Base-by-base conservation (phyloP, 495 filamentous ascomycete genomes). In the Barbatosphaeria neglecta region DNA sequence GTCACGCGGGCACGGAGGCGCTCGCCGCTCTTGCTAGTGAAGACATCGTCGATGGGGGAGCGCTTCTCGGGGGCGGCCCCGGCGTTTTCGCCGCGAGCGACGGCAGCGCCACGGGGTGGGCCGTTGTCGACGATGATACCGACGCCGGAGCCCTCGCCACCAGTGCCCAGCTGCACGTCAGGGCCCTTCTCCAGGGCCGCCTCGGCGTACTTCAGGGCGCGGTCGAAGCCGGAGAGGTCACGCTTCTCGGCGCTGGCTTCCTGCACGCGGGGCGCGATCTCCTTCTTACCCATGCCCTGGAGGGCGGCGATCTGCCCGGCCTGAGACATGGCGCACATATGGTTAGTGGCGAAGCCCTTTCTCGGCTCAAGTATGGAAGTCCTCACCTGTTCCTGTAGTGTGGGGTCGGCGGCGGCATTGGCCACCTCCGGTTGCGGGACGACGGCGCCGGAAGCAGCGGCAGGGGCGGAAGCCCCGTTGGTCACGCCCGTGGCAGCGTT, bases 121-220 rank as follows among this genome's bases (percentile, higher is more conserved):
- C 55, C 58, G 55, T 70, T 65, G 28, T 73, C 66, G 20, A 70
- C 63, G 39, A 67, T 64, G 51, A 74, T 74, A 45, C 70, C 70
- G 27, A 74, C 68, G 10, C 70, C 70, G 8, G 67, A 62, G 41
- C 68, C 70, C 42, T 65, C 65, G 27, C 54, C 69, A 20, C 64
- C 69, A 37, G 69, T 73, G 22, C 69, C 69, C 16, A 73, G 63
- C 56, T 73, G 57, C 42, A 73, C 55, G 27, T 62, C 52, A 35
- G 69, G 70, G 7, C 65, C 65, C 55, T 66, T 73, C 40, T 60
- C 64, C 50, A 74, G 44, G 39, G 67, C 70, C 4, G 54, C 69
- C 51, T 70, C 63, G 41, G 69, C 68, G 48, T 54, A 74, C 16
- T 58, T 66, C 20, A 74, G 62, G 1, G 70, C 70, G 5, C 68